Percentiles rank a stretch among this genome's conserved stretches.
Conservation (phyloP, 371 early-diverging fungal species). For the Apophysomyces trapeziformis region DNA sequence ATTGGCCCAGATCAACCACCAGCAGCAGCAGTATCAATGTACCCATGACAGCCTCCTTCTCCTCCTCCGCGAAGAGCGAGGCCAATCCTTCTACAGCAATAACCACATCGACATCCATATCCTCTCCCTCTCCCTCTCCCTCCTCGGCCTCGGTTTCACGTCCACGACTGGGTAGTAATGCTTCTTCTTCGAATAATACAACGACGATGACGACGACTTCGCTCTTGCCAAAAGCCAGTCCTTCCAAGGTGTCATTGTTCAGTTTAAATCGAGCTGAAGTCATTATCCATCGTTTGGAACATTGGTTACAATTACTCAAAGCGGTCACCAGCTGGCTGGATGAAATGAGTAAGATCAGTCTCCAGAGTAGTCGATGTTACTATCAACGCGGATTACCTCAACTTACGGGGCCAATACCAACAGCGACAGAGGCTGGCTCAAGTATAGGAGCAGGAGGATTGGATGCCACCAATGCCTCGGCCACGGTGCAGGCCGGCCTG, state of each 20-base stretch:
- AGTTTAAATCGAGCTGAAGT: slow-evolving; percentile 42
- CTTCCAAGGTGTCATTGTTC: slow-evolving; percentile 12
- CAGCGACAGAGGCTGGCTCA: no score
- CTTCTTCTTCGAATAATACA: background rate
- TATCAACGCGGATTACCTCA: slow-evolving; percentile 31
- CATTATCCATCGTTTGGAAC: slow-evolving; percentile 34
- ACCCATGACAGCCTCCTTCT: background rate
- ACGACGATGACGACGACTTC: slow-evolving; percentile 1
- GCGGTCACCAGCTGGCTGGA: slow-evolving; percentile 37
- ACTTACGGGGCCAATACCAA: slow-evolving; percentile 1
- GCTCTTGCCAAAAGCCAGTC: slow-evolving; percentile 2
- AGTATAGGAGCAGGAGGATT: background rate
- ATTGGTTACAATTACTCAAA: slow-evolving; percentile 36
- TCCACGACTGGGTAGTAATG: slow-evolving; percentile 15
- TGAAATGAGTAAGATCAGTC: slow-evolving; percentile 32
- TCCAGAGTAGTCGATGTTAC: slow-evolving; percentile 35
- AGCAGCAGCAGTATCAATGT: background rate
- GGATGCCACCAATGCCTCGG: slow-evolving; percentile 18
- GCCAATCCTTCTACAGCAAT: background rate
- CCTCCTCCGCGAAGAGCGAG: background rate
- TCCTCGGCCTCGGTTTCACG: background rate
- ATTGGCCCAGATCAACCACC: slow-evolving; percentile 7
- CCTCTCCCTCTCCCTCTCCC: background rate
- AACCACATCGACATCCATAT: slow-evolving; percentile 2
- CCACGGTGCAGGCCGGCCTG: slow-evolving; percentile 32